Evolutionary conservation across 202 grass and related monocot genomes (phyloP).

Genomic region (Saccharum hybrid): DNA sequence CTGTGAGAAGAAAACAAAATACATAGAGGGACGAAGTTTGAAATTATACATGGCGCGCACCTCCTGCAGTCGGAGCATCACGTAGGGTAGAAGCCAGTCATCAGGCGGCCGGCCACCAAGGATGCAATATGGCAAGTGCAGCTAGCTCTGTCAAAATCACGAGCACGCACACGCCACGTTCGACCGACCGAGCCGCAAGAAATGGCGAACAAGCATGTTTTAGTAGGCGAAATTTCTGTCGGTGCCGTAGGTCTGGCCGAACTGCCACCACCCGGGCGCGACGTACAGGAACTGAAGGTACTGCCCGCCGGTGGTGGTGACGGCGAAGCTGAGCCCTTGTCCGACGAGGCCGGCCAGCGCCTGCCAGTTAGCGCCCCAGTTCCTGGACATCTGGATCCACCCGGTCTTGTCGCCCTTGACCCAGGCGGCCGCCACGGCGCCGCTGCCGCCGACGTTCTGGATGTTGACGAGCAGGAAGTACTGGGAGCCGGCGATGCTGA

Average conservation of each 20-base stretch:
- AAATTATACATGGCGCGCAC: constrained; percentile 29
- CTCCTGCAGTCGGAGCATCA: constrained; percentile 42
- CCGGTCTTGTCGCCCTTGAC: constrained; percentile 49
- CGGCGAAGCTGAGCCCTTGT: constrained; percentile 56
- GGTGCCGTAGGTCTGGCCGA: constrained; percentile 61
- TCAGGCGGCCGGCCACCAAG: constrained; percentile 17
- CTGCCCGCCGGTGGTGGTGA: constrained; percentile 61
- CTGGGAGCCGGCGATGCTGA: constrained; percentile 54
- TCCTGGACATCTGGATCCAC: constrained; percentile 62
- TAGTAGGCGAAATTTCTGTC: constrained; percentile 51
- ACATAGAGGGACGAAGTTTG: background rate
- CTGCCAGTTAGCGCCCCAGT: constrained; percentile 91
- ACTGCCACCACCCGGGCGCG: constrained; percentile 54
- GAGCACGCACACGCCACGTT: background rate
- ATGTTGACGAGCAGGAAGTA: constrained; percentile 81
- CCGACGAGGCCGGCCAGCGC: constrained; percentile 1
- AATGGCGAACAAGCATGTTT: background rate
- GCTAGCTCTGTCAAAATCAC: constrained; percentile 17
- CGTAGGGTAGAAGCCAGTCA: constrained; percentile 17
- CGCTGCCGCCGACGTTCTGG: constrained; percentile 67
- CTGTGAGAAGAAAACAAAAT: background rate
- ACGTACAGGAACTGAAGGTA: constrained; percentile 51
- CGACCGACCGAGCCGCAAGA: background rate
- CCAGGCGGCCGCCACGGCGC: constrained; percentile 44
- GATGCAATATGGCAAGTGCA: constrained; percentile 31